Percentiles rank a stretch among this genome's conserved stretches.
Conservation (phyloP, 2,329 filamentous ascomycete species). For the Tolypocladium ophioglossoides region DNA sequence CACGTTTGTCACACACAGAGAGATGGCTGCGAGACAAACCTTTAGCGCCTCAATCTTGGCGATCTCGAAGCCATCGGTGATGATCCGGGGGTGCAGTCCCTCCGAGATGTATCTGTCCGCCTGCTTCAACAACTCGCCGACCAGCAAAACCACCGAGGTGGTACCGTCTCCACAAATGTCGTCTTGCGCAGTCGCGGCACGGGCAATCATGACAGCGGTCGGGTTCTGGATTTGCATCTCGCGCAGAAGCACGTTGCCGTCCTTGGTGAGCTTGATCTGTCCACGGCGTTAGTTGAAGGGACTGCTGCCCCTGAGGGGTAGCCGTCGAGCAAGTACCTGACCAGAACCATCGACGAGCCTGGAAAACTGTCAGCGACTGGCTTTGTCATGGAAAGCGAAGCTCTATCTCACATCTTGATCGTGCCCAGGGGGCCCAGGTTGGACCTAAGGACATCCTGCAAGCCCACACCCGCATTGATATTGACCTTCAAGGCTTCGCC, state of each 20-base stretch:
- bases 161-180: slow-evolving; percentile 98
- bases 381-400: not conserved
- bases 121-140: slow-evolving; percentile 96
- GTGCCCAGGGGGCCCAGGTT: slow-evolving; percentile 91
- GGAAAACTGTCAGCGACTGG: slow-evolving; percentile 13
- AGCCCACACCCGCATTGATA: slow-evolving; percentile 89
- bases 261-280: slow-evolving; percentile 97
- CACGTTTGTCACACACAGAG: not conserved
- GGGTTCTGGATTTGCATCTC: slow-evolving; percentile 97
- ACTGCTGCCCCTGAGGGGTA: slow-evolving; percentile 14
- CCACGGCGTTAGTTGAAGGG: slow-evolving; percentile 16
- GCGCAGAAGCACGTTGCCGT: slow-evolving; percentile 76
- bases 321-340: slow-evolving; percentile 37
- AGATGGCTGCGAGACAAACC: slow-evolving; percentile 32
- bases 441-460: slow-evolving; percentile 89
- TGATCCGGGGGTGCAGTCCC: slow-evolving; percentile 91
- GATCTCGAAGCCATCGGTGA: slow-evolving; percentile 96
- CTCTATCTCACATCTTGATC: slow-evolving; percentile 71
- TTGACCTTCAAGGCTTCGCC: slow-evolving; percentile 96
- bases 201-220: slow-evolving; percentile 76
- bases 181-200: slow-evolving; percentile 91
- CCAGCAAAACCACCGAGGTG: slow-evolving; percentile 87
- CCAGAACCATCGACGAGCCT: slow-evolving; percentile 62
- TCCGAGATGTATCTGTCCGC: slow-evolving; percentile 93
- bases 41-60: slow-evolving; percentile 88